Base-by-base conservation (phyloP, 2,329 filamentous ascomycete genomes). In the Trematosphaeria pertusa region DNA sequence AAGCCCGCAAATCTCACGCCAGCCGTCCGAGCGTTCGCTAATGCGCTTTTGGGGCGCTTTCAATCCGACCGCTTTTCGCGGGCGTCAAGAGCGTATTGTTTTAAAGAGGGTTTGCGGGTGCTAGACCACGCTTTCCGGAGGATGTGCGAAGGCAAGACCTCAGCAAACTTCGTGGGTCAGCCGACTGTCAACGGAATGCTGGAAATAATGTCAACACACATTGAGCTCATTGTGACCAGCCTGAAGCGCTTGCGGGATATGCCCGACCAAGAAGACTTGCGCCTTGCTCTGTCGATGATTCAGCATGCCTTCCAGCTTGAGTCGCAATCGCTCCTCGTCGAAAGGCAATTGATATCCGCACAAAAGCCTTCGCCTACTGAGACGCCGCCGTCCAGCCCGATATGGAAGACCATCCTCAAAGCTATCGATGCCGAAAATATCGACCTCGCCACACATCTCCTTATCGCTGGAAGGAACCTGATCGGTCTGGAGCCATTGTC, bases 371-470 rank as follows among this genome's bases (percentile, higher is more conserved):
- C 91, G 15, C 87, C 57, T 82, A 88, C 46, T 70, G 88, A 32
- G 83, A 84, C 54, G 19, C 84, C 87, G 14, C 82, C 89, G 46
- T 93, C 90, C 0, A 79, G 87, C 12, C 81, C 84, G 12, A 83
- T 96, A 32, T 97, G 92, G 87, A 87, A 90, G 53, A 81, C 84
- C 1, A 87, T 92, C 36, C 78, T 89, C 36, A 81, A 86, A 38
- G 82, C 85, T 19, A 80, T 94, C 37, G 81, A 84, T 55, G 79
- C 83, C 20, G 81, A 85, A 24, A 83, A 88, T 56, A 73, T 87
- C n/a, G 79, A 84, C 4, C 76, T 97, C n/a, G 89, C 90, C 1
- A 86, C 83, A 37, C 83, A 84, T 26, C 86, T 93, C 57, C 70
- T 97, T 2, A 77, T 86, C 36, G 88, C 88, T 7, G 85, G 88